phyloP scores from a whole-genome alignment of 2,329 filamentous ascomycete species.

The Trichoderma arundinaceum region DNA sequence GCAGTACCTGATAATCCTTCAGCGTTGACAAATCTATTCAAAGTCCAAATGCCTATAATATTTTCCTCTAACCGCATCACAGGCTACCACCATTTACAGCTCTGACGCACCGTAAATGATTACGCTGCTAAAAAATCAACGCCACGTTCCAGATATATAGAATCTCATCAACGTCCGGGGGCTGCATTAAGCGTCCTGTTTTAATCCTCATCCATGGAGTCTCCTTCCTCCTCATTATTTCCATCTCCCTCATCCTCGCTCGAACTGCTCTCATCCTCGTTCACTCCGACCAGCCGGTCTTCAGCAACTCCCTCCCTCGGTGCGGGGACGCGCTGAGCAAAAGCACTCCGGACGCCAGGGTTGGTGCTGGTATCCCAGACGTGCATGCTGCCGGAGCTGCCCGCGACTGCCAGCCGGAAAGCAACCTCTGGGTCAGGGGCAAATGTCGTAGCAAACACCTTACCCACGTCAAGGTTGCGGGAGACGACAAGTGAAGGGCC shows the following conservation, averaged over 20 bases:
- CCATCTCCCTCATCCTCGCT: constrained; percentile 62
- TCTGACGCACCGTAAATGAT: constrained; percentile 3
- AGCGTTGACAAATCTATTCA: constrained; percentile 8
- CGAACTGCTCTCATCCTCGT: constrained; percentile 70
- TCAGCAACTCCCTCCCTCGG: constrained; percentile 60
- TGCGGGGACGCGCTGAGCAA: constrained; percentile 70
- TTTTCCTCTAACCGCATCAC: background rate
- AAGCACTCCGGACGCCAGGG: constrained; percentile 79
- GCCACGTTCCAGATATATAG: constrained; percentile 28
- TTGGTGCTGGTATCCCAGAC: constrained; percentile 98
- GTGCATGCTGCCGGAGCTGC: constrained; percentile 89
- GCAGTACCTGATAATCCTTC: background rate
- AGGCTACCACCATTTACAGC: background rate
- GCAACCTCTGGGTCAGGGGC: constrained; percentile 89
- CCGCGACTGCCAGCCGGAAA: constrained; percentile 90
- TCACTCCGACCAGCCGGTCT: constrained; percentile 79
- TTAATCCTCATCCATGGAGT: constrained; percentile 40
- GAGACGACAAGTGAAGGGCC: constrained; percentile 91
- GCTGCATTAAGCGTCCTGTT: constrained; percentile 10
- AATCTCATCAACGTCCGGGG: constrained; percentile 4
- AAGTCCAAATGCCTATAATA: constrained; percentile 9
- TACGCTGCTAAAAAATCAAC: constrained; percentile 20
- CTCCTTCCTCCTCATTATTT: constrained; percentile 33
- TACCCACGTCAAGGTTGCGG: constrained; percentile 90
- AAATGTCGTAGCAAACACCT: constrained; percentile 90